Evolutionary conservation across 2,329 filamentous ascomycete genomes (phyloP), one percentile per base, ranked within the genome.

Genomic region (Fonsecaea erecta): DNA sequence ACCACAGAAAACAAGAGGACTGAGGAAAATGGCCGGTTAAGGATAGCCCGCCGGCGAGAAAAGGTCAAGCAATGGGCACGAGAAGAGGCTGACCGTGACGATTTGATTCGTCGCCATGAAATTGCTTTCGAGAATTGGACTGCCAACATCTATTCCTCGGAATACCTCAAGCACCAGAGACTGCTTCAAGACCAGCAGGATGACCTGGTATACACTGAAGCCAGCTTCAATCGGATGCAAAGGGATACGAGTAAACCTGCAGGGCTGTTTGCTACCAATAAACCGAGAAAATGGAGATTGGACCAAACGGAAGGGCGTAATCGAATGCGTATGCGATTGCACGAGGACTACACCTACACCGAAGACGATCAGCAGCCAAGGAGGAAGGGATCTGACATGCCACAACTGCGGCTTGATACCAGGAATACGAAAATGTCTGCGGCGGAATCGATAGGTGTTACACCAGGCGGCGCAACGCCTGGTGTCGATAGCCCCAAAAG

Each of bases 231-330:
- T 4, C 92, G 89, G 73, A 89, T 98, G 79, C 88, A 94, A 64
- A 84, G 89, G 62, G 89, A 94, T 64, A 80, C 97, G 62, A 86
- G 85, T 68, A 87, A 93, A 21, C 91, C 93, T 1, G 92, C 92
- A 28, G 93, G 91, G 1, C 84, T 98, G 0, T 90, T 97, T 65
- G 88, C 90, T 58, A 86, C 89, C 40, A 81, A 84, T 0, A 81
- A 83, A 2, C 76, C 85, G 1, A 82, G 83, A 0, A 96, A 90
- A 75, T 99, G 94, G 94, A 93, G 94, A 72, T 85, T 99, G 14
- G 95, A 99, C 74, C 89, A 96, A 72, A 98, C 95, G 0, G 95
- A 99, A 79, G 94, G 95, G 11, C 89, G 93, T 11, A 97, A 97
- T 75, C 89, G 96, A 18, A 98, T 98, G 92, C 88, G 96, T 16